Conservation (phyloP, 768 basidiomycete species). For the Tricholoma furcatifolium region DNA sequence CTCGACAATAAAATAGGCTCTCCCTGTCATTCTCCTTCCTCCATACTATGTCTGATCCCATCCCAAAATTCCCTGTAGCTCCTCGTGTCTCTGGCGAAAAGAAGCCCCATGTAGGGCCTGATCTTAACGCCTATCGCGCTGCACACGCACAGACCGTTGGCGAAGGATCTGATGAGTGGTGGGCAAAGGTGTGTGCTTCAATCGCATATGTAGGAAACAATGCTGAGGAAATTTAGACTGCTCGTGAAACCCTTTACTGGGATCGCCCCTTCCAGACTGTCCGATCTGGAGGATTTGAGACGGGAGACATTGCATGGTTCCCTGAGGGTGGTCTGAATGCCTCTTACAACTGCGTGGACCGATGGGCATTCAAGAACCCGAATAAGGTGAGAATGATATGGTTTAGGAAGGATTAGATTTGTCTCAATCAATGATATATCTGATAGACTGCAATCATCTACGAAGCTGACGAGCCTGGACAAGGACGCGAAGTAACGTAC, state of each 20-base stretch:
- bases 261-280: constrained; percentile 89
- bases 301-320: constrained; percentile 94
- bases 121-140: constrained; percentile 68
- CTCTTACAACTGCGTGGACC: constrained; percentile 96
- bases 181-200: constrained; percentile 63
- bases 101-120: constrained; percentile 77
- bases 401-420: neutral
- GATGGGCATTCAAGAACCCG: constrained; percentile 91
- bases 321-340: constrained; percentile 92
- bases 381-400: constrained; percentile 52
- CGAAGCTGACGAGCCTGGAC: constrained; percentile 92
- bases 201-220: neutral
- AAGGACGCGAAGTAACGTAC: constrained; percentile 76
- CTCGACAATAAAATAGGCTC: constrained; percentile 5
- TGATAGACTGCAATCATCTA: constrained; percentile 91
- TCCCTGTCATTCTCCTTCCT: neutral
- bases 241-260: constrained; percentile 80
- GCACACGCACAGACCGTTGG: constrained; percentile 75
- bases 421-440: neutral
- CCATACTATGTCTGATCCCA: constrained; percentile 10
- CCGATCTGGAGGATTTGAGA: constrained; percentile 75
- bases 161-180: constrained; percentile 79
- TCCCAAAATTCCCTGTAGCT: constrained; percentile 66
- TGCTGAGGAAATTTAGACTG: constrained; percentile 41
- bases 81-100: constrained; percentile 68